Evolutionary conservation across 2,329 filamentous ascomycete species (phyloP), one percentile per base, ranked within the genome.

Genomic region (Fusarium xylarioides): DNA sequence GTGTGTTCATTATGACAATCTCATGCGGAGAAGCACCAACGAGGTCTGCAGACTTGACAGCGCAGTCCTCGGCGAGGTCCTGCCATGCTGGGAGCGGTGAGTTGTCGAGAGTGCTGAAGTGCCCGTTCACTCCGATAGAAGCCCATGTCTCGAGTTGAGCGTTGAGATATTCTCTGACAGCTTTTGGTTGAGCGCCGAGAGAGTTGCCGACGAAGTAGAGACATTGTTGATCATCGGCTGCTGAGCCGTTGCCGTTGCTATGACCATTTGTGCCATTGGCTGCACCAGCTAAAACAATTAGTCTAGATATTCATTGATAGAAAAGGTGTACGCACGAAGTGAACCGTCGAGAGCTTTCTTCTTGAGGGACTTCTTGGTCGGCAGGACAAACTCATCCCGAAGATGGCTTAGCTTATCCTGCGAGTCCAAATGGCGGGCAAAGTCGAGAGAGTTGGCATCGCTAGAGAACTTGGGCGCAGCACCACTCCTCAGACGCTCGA

Each of bases 181-280:
- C 88, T 70, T 88, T 90, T 49, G 95, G 94, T 80, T 97, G 95
- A 8, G 95, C 88, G 42, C 95, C 95, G 3, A 97, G 88, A 0
- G 94, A 97, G 84, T 97, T 97, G 63, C 95, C 95, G 74, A 94
- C 95, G 71, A 98, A 91, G 81, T 97, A 98, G 66, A 94, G 91
- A 66, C 81, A 80, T 65, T 79, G 77, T 52, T 67, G 40, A 16
- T 81, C 75, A 11, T 85, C 78, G 3, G 81, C 78, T 21, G 66
- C 37, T 47, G 63, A 59, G 44, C 73, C 74, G 21, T 78, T 62
- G 21, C 67, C 70, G 37, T 77, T 78, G 42, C 44, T 59, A 28
- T 60, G 63, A 15, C 74, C 70, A 28, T 74, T 76, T 34, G 56
- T 66, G 14, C 67, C 63, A 38, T 72, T 75, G 43, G 15, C 49